A percentile compares a stretch with the other conserved stretches of the same genome.
Evolutionary conservation across 495 filamentous ascomycete species (phyloP).

Genomic region (Apiosordaria backusii): DNA sequence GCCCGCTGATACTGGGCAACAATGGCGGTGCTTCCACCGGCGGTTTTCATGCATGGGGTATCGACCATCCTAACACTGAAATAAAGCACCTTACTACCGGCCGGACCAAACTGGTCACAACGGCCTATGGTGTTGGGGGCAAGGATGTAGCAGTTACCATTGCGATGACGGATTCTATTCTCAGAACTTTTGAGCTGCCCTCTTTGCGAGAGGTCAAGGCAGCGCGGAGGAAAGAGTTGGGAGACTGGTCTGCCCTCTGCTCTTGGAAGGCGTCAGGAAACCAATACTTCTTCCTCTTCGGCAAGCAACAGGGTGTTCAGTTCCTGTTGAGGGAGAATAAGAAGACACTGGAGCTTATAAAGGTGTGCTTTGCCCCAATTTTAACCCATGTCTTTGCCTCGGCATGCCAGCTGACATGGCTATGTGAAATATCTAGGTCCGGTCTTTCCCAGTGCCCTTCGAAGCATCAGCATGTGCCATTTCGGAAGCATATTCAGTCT

Average conservation of each 20-base stretch:
- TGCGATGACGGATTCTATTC: conserved; percentile 8
- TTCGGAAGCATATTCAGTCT: conserved; percentile 4
- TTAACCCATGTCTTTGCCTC: no score
- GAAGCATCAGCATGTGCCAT: conserved; percentile 12
- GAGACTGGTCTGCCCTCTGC: conserved; percentile 15
- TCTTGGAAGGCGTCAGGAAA: conserved; percentile 10
- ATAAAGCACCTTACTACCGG: conserved; percentile 8
- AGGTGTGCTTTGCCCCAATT: no score
- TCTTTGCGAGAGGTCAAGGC: conserved; percentile 10
- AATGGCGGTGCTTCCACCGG: conserved; percentile 8
- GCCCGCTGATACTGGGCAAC: conserved; percentile 12
- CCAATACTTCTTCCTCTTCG: conserved; percentile 13
- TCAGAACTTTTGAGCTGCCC: conserved; percentile 9
- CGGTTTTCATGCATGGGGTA: conserved; percentile 8
- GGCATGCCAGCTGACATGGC: no score
- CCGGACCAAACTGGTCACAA: conserved; percentile 13
- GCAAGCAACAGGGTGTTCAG: conserved; percentile 6
- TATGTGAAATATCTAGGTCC: no score
- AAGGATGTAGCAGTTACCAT: conserved; percentile 9
- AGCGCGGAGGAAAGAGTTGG: conserved; percentile 4
- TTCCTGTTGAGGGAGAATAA: conserved; percentile 8
- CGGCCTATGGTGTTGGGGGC: conserved; percentile 4
- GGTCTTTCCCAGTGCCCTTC: conserved; percentile 2
- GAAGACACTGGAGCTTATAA: conserved; percentile 2
- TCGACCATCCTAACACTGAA: conserved; percentile 7